Evolutionary conservation across 2,329 filamentous ascomycete genomes (phyloP), one percentile per base, ranked within the genome.

Genomic region (Clonostachys rhizophaga): DNA sequence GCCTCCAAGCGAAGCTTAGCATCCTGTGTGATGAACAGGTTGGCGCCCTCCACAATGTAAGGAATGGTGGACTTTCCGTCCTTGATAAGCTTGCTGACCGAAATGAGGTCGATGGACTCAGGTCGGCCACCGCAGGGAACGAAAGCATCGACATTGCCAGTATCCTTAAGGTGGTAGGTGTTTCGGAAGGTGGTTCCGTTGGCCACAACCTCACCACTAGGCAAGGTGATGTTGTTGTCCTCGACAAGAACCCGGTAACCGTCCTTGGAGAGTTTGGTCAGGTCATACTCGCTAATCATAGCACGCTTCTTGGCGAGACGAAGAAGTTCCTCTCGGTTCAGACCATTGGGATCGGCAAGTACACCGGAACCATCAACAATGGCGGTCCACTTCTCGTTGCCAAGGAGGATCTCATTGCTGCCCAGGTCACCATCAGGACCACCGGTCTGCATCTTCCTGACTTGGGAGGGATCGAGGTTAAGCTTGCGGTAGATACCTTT

Each of bases 1-100:
- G 90, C 86, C 72, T 99, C 94, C 13, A 99, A 83, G 20, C 91
- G 88, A 47, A 97, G 79, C 75, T 97, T 97, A 58, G 92, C 92
- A 60, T 99, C 94, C 69, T 99, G 94, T 1, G 94, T 96, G 70
- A 99, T 95, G 80, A 99, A 99, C 47, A 99, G 77, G 67, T 97
- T 99, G 68, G 94, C 94, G 46, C 94, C 94, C 71, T 99, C 94
- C 41, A 99, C 92, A 46, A 99, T 94, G 71, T 95, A 99, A 1
- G 92, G 91, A 50, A 99, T 87, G 11, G 79, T 82, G 18, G 81
- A 78, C 74, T 95, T 96, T 70, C 91, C 91, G 52, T 96, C 84
- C 63, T 86, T 83, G 68, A 99, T 97, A 52, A 99, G 80, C 65
- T 87, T 89, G 69, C 80, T 86, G 51, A 91, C 92, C 8, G 86